Base-by-base conservation (phyloP, 331 rosid species). In the Quercus phellos region DNA sequence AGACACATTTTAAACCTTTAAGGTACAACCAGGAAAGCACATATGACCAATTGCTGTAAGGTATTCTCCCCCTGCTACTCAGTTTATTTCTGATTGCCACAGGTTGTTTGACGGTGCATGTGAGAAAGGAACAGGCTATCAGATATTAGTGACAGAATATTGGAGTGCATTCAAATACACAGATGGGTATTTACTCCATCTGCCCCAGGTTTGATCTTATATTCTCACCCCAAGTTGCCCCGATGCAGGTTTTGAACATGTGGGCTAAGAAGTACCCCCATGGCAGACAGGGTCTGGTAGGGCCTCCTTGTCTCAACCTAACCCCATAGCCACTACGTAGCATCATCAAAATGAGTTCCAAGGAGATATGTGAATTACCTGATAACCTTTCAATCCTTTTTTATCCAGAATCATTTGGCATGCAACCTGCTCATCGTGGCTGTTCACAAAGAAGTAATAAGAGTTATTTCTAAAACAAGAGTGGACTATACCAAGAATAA, bases 301-400 rank as follows among this genome's bases (percentile, higher is more conserved):
- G n/a, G 38, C 38, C 38, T 60, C 66, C 10, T 27, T 32, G 71
- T 9, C n/a, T 19, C 51, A 66, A 66, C 51, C 51, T 34, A 14
- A 34, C 14, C 51, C 71, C 51, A 66, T 32, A 4, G n/a, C 68
- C 50, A 16, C 76, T 32, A 34, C 51, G n/a, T 64, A 70, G 42
- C 32, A 22, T 73, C 71, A 72, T 27, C 55, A 72, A 68, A 72
- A 35, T 22, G 34, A 80, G 81, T 73, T 78, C 69, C 18, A 58
- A 66, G 78, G 78, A 74, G 70, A 30, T 80, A 67, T 68, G 32
- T 71, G 72, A 82, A 86, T 90, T 82, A 94, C 98, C 98, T 94
- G 98, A 85, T 94, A 94, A 77, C 98, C 98, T 79, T 89, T 81
- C 92, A 94, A 79, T 53, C 94, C 96, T 93, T 88, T 90, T 86